phyloP scores from a whole-genome alignment of 176 grass and related monocot genomes.

The Alloteropsis semialata region DNA sequence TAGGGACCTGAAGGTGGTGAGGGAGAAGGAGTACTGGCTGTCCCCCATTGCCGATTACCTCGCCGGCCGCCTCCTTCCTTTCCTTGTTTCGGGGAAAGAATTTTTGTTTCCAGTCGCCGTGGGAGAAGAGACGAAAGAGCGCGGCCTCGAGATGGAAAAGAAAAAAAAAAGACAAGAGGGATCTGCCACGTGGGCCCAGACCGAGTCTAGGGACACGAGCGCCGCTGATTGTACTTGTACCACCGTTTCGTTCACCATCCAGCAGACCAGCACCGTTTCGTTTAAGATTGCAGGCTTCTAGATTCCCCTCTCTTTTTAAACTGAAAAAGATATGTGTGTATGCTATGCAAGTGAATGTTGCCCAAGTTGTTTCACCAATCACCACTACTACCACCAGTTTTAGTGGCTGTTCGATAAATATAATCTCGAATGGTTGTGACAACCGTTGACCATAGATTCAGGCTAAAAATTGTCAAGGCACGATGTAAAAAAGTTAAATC shows the following conservation, averaged over 20 bases:
- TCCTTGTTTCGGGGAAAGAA: not conserved
- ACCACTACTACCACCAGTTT: not conserved
- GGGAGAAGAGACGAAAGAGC: not conserved
- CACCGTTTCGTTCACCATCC: no score
- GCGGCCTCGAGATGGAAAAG: not conserved
- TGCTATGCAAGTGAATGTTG: no score
- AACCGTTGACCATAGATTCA: not conserved
- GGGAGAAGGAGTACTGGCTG: slow-evolving; percentile 93
- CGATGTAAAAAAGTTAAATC: no score
- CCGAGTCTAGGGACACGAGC: not conserved
- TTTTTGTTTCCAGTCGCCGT: not conserved
- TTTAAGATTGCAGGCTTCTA: no score
- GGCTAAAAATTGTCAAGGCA: not conserved
- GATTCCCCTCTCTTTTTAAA: no score
- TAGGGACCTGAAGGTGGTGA: slow-evolving; percentile 85
- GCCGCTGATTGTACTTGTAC: no score
- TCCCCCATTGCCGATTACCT: slow-evolving; percentile 56
- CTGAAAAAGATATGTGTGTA: no score
- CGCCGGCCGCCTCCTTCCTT: not conserved
- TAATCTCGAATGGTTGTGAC: not conserved
- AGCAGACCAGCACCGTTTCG: no score
- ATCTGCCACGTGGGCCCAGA: not conserved
- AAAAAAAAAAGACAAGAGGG: not conserved
- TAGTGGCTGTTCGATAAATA: not conserved
- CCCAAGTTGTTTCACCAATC: no score